Evolutionary conservation across 352 stramenopile genomes (phyloP), one percentile per base, ranked within the genome.

Genomic region (Globisporangium cederbergense): DNA sequence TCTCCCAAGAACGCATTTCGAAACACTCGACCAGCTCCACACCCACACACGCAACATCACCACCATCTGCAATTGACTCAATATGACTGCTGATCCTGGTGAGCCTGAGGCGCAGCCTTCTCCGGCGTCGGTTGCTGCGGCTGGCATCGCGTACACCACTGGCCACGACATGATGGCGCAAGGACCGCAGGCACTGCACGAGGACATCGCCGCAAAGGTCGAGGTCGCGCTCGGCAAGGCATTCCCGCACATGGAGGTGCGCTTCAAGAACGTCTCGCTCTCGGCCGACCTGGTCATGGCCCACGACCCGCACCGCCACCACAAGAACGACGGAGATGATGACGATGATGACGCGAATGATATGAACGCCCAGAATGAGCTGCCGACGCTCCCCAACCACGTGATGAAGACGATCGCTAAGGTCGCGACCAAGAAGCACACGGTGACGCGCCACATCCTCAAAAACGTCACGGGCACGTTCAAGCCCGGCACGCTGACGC

Each of bases 201-300:
- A 70, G 20, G 57, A 78, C 52, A 60, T 79, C 36, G 72, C 73
- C 9, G 28, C 55, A 43, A 75, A 75, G 34, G 54, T 81, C 20
- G 72, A 86, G 64, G 40, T 54, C 9, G 60, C 77, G 20, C 43
- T 80, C 9, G 77, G 77, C 51, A 68, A 67, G 18, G 53, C 62
- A 25, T 70, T 86, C 60, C 77, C 77, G 25, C 73, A 80, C 53
- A 73, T 82, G 62, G 77, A 86, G 40, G 69, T 86, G 56, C 77
- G 73, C 53, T 81, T 86, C 58, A 58, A 78, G 32, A 38, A 84
- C 54, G 57, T 86, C 43, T 77, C 73, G 53, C 65, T 81, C 62
- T 67, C 70, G n/a, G 77, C 73, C 2, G 66, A 85, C 34, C 42
- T 80, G 38, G 58, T 75, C 20, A 46, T 70, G 36, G 66, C 64